Conservation (phyloP, 129 eudicot genomes). For the Calendula officinalis region DNA sequence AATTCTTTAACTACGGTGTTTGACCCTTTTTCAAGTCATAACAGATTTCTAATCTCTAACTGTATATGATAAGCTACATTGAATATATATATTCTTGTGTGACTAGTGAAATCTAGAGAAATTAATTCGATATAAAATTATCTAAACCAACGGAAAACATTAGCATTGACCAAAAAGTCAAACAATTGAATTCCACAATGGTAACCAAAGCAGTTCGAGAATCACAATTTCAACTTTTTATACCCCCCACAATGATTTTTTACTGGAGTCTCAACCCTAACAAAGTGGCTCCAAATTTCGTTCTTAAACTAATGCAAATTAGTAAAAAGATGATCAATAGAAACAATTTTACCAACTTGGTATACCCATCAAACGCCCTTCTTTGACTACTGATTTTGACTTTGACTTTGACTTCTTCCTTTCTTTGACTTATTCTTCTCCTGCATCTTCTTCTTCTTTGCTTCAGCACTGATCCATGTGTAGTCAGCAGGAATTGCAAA, state of each 20-base stretch:
- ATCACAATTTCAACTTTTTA: conserved; percentile 45
- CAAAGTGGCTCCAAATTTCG: conserved; percentile 33
- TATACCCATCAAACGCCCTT: conserved; percentile 23
- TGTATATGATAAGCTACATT: neutral
- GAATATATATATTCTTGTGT: conserved; percentile 1
- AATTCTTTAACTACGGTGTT: conserved; percentile 38
- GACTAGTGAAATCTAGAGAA: neutral
- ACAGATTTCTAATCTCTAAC: conserved; percentile 9
- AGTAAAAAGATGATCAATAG: conserved; percentile 23
- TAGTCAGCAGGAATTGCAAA: conserved; percentile 81
- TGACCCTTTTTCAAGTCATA: conserved; percentile 2
- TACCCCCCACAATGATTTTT: conserved; percentile 74
- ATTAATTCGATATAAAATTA: neutral
- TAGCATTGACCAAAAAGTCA: conserved; percentile 46
- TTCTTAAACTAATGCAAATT: conserved; percentile 41
- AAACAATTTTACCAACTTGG: conserved; percentile 30
- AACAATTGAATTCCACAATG: conserved; percentile 34
- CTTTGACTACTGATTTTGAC: conserved; percentile 31
- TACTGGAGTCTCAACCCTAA: conserved; percentile 40
- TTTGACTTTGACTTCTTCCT: conserved; percentile 47
- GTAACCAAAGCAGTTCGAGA: conserved; percentile 40
- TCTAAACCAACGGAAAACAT: conserved; percentile 27
- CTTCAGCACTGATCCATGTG: conserved; percentile 85
- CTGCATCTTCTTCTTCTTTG: conserved; percentile 88
- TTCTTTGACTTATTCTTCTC: conserved; percentile 83